A percentile compares a stretch with the other conserved stretches of the same genome.
These are phyloP conservation scores for Calvatia gigantea DNA, from an alignment of 768 basidiomycete species.

Conservation along the genomic window DNA sequence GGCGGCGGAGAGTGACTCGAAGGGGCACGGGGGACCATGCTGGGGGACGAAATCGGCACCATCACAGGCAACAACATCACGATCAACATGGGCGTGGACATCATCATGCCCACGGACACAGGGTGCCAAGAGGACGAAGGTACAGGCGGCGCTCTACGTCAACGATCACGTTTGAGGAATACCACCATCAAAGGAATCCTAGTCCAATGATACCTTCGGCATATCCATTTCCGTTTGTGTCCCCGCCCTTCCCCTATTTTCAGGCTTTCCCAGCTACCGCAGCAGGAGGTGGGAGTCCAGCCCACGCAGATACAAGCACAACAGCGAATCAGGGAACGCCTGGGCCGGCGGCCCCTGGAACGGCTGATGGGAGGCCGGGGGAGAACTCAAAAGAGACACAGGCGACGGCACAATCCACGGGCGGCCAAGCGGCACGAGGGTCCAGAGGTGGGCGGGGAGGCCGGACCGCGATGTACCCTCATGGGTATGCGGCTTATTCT, in stretches of 20 bases:
- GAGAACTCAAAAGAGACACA: background rate
- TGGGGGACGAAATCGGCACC: background rate
- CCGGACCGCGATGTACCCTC: background rate
- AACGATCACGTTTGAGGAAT: conserved; percentile 11
- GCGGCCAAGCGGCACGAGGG: background rate
- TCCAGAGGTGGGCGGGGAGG: background rate
- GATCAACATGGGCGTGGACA: conserved; percentile 1
- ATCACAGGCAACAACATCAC: background rate
- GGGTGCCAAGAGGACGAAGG: background rate
- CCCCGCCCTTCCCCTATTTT: conserved; percentile 6
- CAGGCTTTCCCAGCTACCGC: conserved; percentile 2
- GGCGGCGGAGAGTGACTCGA: background rate
- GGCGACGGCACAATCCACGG: background rate
- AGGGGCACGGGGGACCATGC: background rate
- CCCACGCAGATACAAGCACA: background rate
- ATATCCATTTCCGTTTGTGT: conserved; percentile 4
- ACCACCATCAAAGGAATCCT: conserved; percentile 6
- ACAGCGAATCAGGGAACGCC: conserved; percentile 6
- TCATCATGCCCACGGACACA: background rate
- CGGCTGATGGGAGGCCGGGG: background rate
- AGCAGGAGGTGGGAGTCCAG: background rate
- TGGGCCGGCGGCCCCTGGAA: background rate
- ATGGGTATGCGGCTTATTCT: conserved; percentile 3
- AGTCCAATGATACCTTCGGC: conserved; percentile 6
- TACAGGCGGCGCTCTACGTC: conserved; percentile 6